phyloP scores from a whole-genome alignment of 306 rosid species.

The Malus sylvestris region DNA sequence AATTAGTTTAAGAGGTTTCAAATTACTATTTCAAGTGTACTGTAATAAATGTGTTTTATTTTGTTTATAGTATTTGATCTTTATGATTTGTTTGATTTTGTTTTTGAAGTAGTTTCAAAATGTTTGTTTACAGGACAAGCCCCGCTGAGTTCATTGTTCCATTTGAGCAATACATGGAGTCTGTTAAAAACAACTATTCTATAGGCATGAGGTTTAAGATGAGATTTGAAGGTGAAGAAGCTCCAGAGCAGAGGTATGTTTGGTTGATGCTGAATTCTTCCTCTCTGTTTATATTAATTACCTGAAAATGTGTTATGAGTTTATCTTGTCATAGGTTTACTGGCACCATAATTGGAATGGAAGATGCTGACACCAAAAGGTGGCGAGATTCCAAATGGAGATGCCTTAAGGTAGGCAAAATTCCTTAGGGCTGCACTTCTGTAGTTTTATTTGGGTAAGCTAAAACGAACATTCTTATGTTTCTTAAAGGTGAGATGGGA shows the following conservation, averaged over 20 bases:
- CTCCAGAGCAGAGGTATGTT: constrained; percentile 89
- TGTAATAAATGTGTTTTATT: neutral
- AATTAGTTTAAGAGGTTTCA: neutral
- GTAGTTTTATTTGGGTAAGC: neutral
- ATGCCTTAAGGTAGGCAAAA: constrained; percentile 67
- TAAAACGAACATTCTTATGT: neutral
- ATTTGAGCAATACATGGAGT: constrained; percentile 77
- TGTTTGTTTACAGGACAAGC: constrained; percentile 60
- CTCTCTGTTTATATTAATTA: neutral
- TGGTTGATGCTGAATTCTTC: neutral
- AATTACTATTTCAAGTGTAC: neutral
- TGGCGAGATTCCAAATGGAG: constrained; percentile 96
- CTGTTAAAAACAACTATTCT: constrained; percentile 54
- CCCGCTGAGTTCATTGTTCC: constrained; percentile 95
- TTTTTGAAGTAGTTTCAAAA: neutral
- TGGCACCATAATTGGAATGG: constrained; percentile 82
- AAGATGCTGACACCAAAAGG: constrained; percentile 61
- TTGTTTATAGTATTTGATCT: neutral
- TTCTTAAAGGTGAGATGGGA: constrained; percentile 92
- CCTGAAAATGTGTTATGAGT: neutral
- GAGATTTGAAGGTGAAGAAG: constrained; percentile 98
- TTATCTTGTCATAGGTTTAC: constrained; percentile 51
- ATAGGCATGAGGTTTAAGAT: constrained; percentile 95
- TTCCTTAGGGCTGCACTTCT: neutral
- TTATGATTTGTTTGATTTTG: neutral